Conservation (phyloP, 163 green algal genomes). For the Prototheca wickerhamii region DNA sequence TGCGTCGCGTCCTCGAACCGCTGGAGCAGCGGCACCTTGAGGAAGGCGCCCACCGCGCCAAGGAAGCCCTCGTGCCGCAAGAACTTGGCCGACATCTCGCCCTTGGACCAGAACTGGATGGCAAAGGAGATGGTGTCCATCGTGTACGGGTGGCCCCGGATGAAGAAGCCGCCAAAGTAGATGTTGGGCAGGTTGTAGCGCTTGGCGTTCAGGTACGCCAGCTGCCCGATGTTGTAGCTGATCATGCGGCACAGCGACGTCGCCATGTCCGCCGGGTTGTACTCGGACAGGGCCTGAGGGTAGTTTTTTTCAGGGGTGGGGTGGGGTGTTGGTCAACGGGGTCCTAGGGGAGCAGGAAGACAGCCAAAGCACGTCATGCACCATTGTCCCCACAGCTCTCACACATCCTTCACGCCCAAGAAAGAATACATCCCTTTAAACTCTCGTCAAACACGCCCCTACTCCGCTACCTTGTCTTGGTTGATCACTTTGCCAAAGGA, state of each 20-base stretch:
- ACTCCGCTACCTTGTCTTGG: constrained; percentile 52
- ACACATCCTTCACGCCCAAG: not conserved
- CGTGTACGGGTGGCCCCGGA: constrained; percentile 94
- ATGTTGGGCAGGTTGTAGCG: constrained; percentile 72
- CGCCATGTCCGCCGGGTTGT: constrained; percentile 42
- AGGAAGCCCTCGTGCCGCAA: constrained; percentile 95
- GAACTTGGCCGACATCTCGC: constrained; percentile 87
- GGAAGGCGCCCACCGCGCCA: constrained; percentile 90
- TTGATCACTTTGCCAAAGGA: constrained; percentile 87
- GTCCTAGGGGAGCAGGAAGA: not conserved
- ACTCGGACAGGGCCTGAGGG: constrained; percentile 26
- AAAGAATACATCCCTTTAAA: not conserved
- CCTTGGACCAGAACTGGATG: constrained; percentile 96
- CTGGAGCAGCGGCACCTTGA: constrained; percentile 69
- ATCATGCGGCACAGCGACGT: constrained; percentile 83
- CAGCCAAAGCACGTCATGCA: constrained; percentile 24
- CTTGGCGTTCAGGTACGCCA: constrained; percentile 93
- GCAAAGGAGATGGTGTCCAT: constrained; percentile 99
- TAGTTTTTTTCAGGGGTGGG: no score
- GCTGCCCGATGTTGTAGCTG: constrained; percentile 97
- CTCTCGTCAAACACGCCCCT: not conserved
- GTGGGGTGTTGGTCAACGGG: no score
- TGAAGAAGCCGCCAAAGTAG: constrained; percentile 99
- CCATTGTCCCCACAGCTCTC: constrained; percentile 54
- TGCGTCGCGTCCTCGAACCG: not conserved